Evolutionary conservation across 2,329 filamentous ascomycete species (phyloP), one percentile per base, ranked within the genome.

Genomic region (Diaporthe citriasiana): DNA sequence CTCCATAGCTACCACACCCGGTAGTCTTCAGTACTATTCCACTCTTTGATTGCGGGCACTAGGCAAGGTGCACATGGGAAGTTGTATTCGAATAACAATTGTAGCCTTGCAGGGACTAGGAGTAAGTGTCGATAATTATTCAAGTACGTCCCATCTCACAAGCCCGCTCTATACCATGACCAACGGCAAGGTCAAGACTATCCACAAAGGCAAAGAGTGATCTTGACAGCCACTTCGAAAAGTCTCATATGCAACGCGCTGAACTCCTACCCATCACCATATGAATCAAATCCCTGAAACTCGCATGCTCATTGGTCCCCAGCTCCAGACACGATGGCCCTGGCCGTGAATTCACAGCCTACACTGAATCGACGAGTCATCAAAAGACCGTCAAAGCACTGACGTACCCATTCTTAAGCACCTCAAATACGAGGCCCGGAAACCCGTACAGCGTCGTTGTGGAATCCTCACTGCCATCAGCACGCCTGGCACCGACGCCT

Each of bases 381-480:
- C 82, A 98, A 85, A 95, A 98, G 33, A 98, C 92, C 13, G 96
- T 98, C 81, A 98, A 87, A 35, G 94, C 93, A 82, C 95, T 97
- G 33, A 99, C 94, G 75, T 91, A 93, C 5, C 94, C 95, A 80
- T 97, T 98, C 90, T 94, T 95, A 82, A 98, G 84, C 38, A 99
- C 96, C 84, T 99, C 97, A 85, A 99, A 98, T 60, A 98, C 91
- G 82, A 98, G 85, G 0, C 97, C 96, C 0, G 97, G 96, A 80
- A 98, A 98, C 1, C 96, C 95, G 84, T 95, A 98, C 38, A 99
- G 84, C 76, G 95, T 96, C 22, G 95, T 98, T 72, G 89, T 91
- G 74, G 89, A 89, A 77, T 91, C 89, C 51, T 89, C 88, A 57
- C 82, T 87, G 3, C 86, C 84, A 59, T 88, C 92, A 80, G 82